Percentiles rank a stretch among this genome's conserved stretches.
phyloP scores from a whole-genome alignment of 2,329 filamentous ascomycete genomes.

The Rhynchosporium agropyri region DNA sequence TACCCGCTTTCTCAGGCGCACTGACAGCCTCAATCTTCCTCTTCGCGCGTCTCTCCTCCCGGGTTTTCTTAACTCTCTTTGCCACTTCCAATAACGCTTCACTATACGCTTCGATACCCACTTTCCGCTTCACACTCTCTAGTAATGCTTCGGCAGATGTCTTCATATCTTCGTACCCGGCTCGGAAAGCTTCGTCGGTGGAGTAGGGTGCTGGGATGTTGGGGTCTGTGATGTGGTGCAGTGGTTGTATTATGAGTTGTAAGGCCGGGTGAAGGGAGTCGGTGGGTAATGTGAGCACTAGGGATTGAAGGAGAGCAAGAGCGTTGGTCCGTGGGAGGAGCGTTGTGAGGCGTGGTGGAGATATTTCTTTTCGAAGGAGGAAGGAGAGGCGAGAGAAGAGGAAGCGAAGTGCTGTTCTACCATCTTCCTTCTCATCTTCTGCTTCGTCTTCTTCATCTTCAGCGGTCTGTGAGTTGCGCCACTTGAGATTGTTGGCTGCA shows the following conservation, averaged over 20 bases:
- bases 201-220: slow-evolving; percentile 72
- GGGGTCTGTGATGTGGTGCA: slow-evolving; percentile 84
- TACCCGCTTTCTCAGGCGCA: slow-evolving; percentile 76
- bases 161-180: slow-evolving; percentile 70
- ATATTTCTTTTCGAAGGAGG: slow-evolving; percentile 75
- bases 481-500: slow-evolving; percentile 57
- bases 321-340: slow-evolving; percentile 76
- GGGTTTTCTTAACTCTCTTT: slow-evolving; percentile 68
- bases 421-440: slow-evolving; percentile 50
- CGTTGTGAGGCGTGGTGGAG: slow-evolving; percentile 61
- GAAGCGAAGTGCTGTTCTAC: slow-evolving; percentile 65
- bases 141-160: slow-evolving; percentile 76
- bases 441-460: slow-evolving; percentile 47
- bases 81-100: slow-evolving; percentile 71
- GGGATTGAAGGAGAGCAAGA: slow-evolving; percentile 71
- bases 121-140: slow-evolving; percentile 79
- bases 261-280: slow-evolving; percentile 64
- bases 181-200: slow-evolving; percentile 69
- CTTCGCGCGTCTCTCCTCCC: slow-evolving; percentile 78
- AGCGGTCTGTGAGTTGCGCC: slow-evolving; percentile 47
- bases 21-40: slow-evolving; percentile 85
- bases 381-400: slow-evolving; percentile 78
- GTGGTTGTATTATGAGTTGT: slow-evolving; percentile 63
- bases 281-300: slow-evolving; percentile 63
- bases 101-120: slow-evolving; percentile 82